Conservation (phyloP, 352 stramenopile genomes). For the Blastocystis sp. region DNA sequence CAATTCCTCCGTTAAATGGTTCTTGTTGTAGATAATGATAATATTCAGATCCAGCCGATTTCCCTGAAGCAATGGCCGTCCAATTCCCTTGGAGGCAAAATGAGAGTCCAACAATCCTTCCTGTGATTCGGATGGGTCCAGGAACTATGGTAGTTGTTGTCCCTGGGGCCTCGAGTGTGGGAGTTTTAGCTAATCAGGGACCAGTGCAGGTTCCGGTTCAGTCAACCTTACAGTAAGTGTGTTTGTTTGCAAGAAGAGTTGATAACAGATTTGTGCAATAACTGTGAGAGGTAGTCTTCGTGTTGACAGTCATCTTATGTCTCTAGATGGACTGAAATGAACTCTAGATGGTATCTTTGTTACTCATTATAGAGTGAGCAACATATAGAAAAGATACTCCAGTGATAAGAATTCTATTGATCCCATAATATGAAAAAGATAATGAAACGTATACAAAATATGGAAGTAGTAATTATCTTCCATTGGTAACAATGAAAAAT, state of each 20-base stretch:
- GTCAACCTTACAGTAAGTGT: background rate
- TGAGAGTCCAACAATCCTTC: slow-evolving; percentile 50
- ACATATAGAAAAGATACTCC: too few species aligned
- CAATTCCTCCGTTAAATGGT: slow-evolving; percentile 30
- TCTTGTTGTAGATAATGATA: background rate
- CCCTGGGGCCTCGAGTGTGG: background rate
- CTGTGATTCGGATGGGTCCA: slow-evolving; percentile 58
- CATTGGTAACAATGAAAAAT: too few species aligned
- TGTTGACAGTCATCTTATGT: background rate
- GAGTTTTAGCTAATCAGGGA: background rate
- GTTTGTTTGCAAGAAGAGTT: slow-evolving; percentile 36
- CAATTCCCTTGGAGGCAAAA: slow-evolving; percentile 59
- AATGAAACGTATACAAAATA: too few species aligned
- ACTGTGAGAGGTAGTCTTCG: background rate
- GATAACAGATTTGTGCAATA: too few species aligned
- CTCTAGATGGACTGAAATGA: background rate
- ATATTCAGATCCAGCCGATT: slow-evolving; percentile 45
- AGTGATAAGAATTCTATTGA: too few species aligned
- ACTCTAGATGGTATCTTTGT: background rate
- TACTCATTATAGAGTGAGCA: too few species aligned
- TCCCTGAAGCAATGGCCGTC: slow-evolving; percentile 53
- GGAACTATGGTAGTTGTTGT: slow-evolving; percentile 59
- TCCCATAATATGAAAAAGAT: too few species aligned
- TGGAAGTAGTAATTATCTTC: too few species aligned
- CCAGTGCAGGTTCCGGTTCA: slow-evolving; percentile 1